Evolutionary conservation across 2,329 filamentous ascomycete genomes (phyloP).

Genomic region (Cytospora chrysosperma): DNA sequence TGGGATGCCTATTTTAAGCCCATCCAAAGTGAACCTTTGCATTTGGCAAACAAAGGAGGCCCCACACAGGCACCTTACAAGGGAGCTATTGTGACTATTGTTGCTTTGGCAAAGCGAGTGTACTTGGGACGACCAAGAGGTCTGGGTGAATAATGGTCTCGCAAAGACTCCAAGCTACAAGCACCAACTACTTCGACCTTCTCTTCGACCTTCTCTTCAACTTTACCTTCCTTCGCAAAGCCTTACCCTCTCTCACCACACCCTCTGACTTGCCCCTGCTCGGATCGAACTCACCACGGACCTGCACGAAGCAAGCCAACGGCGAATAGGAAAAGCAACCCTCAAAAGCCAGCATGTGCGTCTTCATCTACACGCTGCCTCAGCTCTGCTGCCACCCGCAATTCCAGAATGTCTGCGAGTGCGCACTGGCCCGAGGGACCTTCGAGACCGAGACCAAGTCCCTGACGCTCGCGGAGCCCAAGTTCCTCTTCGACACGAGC

Average conservation of each 20-base stretch:
- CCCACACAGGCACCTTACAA: not conserved
- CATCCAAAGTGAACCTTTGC: not conserved
- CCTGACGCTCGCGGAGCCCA: constrained; percentile 26
- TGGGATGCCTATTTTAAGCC: not conserved
- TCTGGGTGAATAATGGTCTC: too few species aligned
- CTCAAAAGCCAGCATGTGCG: constrained; percentile 32
- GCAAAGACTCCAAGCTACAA: not conserved
- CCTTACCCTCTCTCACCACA: not conserved
- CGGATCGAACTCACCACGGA: not conserved
- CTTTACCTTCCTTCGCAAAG: not conserved
- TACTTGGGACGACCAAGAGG: too few species aligned
- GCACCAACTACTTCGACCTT: not conserved
- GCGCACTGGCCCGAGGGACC: constrained; percentile 29
- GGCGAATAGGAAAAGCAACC: not conserved
- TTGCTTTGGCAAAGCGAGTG: not conserved
- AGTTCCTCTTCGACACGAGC: constrained; percentile 24
- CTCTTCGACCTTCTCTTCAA: not conserved
- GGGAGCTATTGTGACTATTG: not conserved
- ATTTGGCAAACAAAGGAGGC: not conserved
- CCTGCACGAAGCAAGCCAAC: not conserved
- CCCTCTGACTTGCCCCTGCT: not conserved
- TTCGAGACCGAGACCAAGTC: constrained; percentile 22
- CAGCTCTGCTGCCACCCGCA: constrained; percentile 33
- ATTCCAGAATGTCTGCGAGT: constrained; percentile 38
- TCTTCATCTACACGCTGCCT: constrained; percentile 31